Evolutionary conservation across 225 moss, liverwort and hornwort species (phyloP), one percentile per base, ranked within the genome.

Genomic region (Pleurozium schreberi): DNA sequence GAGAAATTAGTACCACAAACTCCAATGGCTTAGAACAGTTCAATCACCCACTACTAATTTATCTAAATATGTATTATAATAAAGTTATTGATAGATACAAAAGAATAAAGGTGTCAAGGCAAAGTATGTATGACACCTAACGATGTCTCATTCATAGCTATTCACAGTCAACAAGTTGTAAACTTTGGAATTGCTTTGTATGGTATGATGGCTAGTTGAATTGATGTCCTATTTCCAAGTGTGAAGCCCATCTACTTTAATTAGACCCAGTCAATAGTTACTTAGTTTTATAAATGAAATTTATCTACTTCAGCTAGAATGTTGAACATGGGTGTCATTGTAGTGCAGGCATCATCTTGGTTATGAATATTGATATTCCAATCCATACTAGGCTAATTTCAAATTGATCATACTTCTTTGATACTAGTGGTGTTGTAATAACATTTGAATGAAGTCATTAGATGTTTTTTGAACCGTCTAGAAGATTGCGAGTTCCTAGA

Each of bases 321-420:
- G 0, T 45, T 73, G 4, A 17, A 0, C 2, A 8, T 45, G 10
- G 17, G 9, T 73, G 45, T 73, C 6, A 43, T 1, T 28, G 0
- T 26, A 69, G 14, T 69, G 1, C 0, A 1, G 0, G 5, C 28
- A 43, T 71, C 9, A 43, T 71, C 10, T 71, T 1, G 5, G 0
- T 71, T 43, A 6, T 43, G 3, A 43, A 16, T 17, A 16, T 9
- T 42, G 5, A 3, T 71, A 43, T 17, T 43, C 2, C 14, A 27
- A 27, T 6, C 3, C 0, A 42, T 0, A 70, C 26, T 14, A 28
- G 27, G 17, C 2, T 27, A 10, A 9, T 17, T 43, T 71, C 17
- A 71, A 42, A 16, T 43, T 27, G 43, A 42, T 42, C 8, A 26
- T 42, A 2, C 26, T 26, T 2, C 14, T 42, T 69, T 70, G 0